These are phyloP conservation scores for Rhynchosporium graminicola DNA, from an alignment of 2,329 filamentous ascomycete species.

Conservation along the genomic window DNA sequence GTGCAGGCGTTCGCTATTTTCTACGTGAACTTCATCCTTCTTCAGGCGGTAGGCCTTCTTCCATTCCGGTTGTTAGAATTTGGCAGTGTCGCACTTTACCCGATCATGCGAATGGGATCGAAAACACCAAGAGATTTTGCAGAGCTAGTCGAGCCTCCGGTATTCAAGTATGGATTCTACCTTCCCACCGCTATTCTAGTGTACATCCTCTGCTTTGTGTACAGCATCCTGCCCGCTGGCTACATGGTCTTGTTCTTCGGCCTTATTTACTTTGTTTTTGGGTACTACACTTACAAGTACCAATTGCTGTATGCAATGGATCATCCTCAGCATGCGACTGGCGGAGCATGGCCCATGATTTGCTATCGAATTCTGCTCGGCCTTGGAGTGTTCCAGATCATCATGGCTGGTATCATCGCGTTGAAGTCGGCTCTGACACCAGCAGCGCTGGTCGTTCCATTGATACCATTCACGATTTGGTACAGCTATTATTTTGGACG, in stretches of 20 bases:
- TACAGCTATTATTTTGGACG: conserved; percentile 80
- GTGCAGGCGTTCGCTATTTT: conserved; percentile 77
- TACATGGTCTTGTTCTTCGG: conserved; percentile 82
- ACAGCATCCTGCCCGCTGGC: conserved; percentile 80
- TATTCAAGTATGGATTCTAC: conserved; percentile 96
- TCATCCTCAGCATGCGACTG: conserved; percentile 90
- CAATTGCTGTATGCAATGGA: conserved; percentile 98
- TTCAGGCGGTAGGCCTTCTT: conserved; percentile 91
- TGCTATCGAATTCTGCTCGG: conserved; percentile 89
- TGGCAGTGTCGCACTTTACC: conserved; percentile 81
- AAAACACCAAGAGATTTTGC: conserved; percentile 89
- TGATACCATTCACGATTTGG: conserved; percentile 82
- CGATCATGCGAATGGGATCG: conserved; percentile 74
- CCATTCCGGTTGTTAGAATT: conserved; percentile 91
- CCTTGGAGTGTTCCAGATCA: conserved; percentile 83
- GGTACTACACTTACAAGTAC: conserved; percentile 93
- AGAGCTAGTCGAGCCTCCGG: conserved; percentile 76
- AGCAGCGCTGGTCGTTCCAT: conserved; percentile 71
- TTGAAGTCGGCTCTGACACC: conserved; percentile 71
- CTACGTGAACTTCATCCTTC: conserved; percentile 90
- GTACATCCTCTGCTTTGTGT: conserved; percentile 93
- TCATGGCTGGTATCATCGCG: conserved; percentile 85
- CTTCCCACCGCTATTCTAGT: conserved; percentile 89
- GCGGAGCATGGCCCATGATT: conserved; percentile 94
- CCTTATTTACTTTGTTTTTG: conserved; percentile 77